A percentile compares a stretch with the other conserved stretches of the same genome.
Conservation (phyloP, 129 eudicot genomes). For the Dittrichia graveolens region DNA sequence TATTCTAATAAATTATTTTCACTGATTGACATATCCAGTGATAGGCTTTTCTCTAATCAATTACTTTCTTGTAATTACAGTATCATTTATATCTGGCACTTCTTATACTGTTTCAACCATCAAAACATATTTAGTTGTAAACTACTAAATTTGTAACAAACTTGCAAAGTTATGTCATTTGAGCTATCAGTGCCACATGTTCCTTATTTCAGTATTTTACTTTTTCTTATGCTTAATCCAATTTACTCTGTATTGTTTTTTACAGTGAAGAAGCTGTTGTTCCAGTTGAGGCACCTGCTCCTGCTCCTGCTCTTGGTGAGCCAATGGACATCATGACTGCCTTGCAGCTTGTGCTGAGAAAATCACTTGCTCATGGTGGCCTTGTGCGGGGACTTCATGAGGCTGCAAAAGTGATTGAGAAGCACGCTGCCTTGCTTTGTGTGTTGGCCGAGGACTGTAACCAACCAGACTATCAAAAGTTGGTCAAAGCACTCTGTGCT, state of each 20-base stretch:
- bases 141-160: too few relatives aligned
- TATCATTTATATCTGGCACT: too few relatives aligned
- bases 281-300: conserved; percentile 48
- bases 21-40: neutral
- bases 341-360: conserved; percentile 77
- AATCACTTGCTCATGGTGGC: conserved; percentile 83
- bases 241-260: neutral
- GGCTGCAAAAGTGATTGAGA: conserved; percentile 87
- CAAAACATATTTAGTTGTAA: too few relatives aligned
- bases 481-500: conserved; percentile 82
- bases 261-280: conserved; percentile 78
- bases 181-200: too few relatives aligned
- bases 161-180: too few relatives aligned
- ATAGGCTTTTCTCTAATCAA: too few relatives aligned
- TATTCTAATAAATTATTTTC: neutral
- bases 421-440: conserved; percentile 84
- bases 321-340: conserved; percentile 94
- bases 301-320: conserved; percentile 76
- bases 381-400: conserved; percentile 77
- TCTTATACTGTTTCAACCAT: too few relatives aligned
- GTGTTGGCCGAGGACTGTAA: conserved; percentile 90
- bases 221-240: too few relatives aligned
- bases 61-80: too few relatives aligned
- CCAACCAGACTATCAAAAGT: conserved; percentile 75
- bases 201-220: too few relatives aligned